Percentiles rank a stretch among this genome's conserved stretches.
These are phyloP conservation scores for Hippophae tibetana DNA, from an alignment of 306 rosid species.

Conservation along the genomic window DNA sequence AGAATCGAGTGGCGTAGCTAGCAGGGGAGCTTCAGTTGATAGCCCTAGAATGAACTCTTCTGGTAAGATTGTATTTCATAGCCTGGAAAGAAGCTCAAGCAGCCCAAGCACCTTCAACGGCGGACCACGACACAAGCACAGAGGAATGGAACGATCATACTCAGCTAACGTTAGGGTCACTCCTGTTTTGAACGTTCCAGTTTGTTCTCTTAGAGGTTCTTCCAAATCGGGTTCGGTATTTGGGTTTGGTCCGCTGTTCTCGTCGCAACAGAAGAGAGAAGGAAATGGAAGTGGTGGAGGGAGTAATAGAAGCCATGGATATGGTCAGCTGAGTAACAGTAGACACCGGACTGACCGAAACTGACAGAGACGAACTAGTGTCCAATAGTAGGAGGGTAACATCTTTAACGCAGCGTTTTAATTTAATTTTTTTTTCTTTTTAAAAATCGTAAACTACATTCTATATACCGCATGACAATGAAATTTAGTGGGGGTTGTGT, in stretches of 20 bases:
- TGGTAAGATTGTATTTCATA: constrained; percentile 86
- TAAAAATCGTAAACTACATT: background rate
- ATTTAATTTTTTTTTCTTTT: background rate
- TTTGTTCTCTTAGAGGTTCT: constrained; percentile 66
- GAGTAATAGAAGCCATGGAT: constrained; percentile 9
- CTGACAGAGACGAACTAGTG: constrained; percentile 16
- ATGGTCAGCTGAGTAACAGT: constrained; percentile 22
- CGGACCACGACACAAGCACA: constrained; percentile 67
- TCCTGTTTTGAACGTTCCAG: constrained; percentile 92
- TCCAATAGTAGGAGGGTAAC: background rate
- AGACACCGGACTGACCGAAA: constrained; percentile 40
- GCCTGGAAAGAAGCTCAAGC: constrained; percentile 89
- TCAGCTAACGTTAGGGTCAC: constrained; percentile 85
- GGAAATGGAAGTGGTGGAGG: constrained; percentile 21
- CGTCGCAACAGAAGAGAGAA: constrained; percentile 70
- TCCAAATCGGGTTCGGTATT: constrained; percentile 74
- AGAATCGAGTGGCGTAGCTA: constrained; percentile 21
- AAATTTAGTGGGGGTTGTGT: background rate
- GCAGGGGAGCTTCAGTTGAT: constrained; percentile 81
- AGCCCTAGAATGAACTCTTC: constrained; percentile 93
- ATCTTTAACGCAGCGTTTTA: background rate
- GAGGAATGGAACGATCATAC: constrained; percentile 96
- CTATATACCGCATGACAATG: background rate
- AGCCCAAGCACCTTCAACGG: constrained; percentile 92
- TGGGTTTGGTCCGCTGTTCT: constrained; percentile 77